Evolutionary conservation across 257 asterid genomes (phyloP).

Genomic region (Ballota nigra): DNA sequence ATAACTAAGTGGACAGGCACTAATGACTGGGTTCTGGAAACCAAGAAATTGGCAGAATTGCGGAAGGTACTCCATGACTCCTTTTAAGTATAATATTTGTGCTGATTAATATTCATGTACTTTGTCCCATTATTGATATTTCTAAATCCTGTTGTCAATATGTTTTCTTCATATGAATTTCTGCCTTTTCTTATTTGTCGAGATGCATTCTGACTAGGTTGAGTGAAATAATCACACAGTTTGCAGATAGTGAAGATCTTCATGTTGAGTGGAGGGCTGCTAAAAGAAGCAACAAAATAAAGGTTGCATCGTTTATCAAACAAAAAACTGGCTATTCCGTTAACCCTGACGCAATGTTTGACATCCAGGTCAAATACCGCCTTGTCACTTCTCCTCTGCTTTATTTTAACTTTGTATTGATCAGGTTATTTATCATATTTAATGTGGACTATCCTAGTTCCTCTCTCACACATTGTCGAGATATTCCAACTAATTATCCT

Average conservation of each 20-base stretch:
- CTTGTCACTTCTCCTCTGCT: slow-evolving; percentile 13
- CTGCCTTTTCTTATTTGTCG: slow-evolving; percentile 5
- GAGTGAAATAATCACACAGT: slow-evolving; percentile 41
- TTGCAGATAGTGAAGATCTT: slow-evolving; percentile 79
- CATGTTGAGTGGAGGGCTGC: slow-evolving; percentile 77
- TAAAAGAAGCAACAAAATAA: slow-evolving; percentile 62
- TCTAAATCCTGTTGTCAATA: not conserved
- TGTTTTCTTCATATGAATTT: not conserved
- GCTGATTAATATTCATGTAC: slow-evolving; percentile 12
- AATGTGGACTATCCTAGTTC: not conserved
- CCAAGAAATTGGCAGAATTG: slow-evolving; percentile 66
- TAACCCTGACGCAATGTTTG: slow-evolving; percentile 84
- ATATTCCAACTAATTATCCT: not conserved
- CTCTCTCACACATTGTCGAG: not conserved
- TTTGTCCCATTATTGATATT: slow-evolving; percentile 13
- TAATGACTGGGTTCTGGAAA: slow-evolving; percentile 69
- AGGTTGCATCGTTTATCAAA: slow-evolving; percentile 62
- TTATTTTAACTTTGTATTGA: slow-evolving; percentile 6
- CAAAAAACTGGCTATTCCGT: slow-evolving; percentile 77
- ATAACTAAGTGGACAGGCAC: slow-evolving; percentile 77
- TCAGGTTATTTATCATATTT: slow-evolving; percentile 13
- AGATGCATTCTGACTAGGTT: slow-evolving; percentile 23
- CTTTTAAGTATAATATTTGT: not conserved
- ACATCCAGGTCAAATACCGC: slow-evolving; percentile 60
- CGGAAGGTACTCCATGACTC: slow-evolving; percentile 50